Evolutionary conservation across 441 rosid species (phyloP), one percentile per base, ranked within the genome.

Genomic region (Croton setiger): DNA sequence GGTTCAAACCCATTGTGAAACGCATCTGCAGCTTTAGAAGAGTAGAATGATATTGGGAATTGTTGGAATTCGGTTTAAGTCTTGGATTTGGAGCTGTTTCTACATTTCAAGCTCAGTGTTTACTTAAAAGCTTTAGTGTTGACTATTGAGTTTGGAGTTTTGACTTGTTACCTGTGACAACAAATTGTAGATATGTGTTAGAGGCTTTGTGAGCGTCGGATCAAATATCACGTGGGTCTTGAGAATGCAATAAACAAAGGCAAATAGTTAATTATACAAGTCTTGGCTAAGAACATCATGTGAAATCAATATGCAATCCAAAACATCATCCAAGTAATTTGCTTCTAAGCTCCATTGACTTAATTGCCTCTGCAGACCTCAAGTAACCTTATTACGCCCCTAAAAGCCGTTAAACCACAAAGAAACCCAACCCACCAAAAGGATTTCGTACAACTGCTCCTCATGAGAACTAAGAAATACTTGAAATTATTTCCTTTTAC

Each of bases 1-100:
- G 75, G 71, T 94, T 92, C 78, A 94, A 80, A 53, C 96, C 84
- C 98, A 94, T 94, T 33, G 92, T 84, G 86, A 85, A 82, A 31
- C 93, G 93, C 82, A 88, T 86, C 75, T 13, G 55, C 13, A 9
- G 60, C 7, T 12, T n/a, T n/a, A n/a, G n/a, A n/a, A n/a, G n/a
- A n/a, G n/a, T n/a, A n/a, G n/a, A 13, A 52, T 14, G 51, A 13
- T 47, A n/a, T 15, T 35, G 23, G 60, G 1, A 5, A 4, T 69
- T 14, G 27, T 60, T 56, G 37, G 47, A 35, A 18, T 15, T 54
- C 7, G 41, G 41, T 23, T 52, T 7, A 9, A 14, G 20, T 27
- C 58, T 17, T 7, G 6, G 44, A 6, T 63, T 45, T 66, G 0
- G 36, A 12, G 8, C 35, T 43, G 18, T 23, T 66, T 45, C 20